Base-by-base conservation (phyloP, 768 basidiomycete species). In the Rhizopogon rudus region DNA sequence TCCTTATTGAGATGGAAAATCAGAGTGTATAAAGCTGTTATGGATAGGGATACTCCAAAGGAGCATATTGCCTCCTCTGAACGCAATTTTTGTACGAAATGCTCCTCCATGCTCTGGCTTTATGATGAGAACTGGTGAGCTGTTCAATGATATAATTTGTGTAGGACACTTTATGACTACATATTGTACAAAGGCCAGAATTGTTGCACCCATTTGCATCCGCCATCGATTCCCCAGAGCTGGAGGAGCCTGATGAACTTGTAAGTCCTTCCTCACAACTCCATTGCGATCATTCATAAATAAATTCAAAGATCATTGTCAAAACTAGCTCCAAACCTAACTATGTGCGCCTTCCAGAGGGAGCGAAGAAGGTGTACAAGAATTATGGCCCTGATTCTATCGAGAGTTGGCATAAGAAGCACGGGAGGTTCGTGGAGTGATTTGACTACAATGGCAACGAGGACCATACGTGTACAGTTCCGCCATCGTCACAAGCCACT, bases 191-290 rank as follows among this genome's bases (percentile, higher is more conserved):
- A 43, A 86, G 84, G 84, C 83, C 84, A 0, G 81, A 86, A 28
- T 61, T 81, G 0, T 71, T 87, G 35, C 86, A 87, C 53, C 86
- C 86, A 3, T 87, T 86, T 57, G 85, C 85, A 8, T 83, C 83
- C 29, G 84, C 77, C 0, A 84, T 86, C 49, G 86, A 87, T 53
- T 75, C 75, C 4, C 84, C 83, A 2, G 73, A 78, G n/a, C 74
- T 87, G 13, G 75, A 77, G 37, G 57, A 62, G 0, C 82, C 84
- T 2, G 70, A 77, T 12, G 73, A 73, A 13, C 66, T 85, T 76
- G 84, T 84, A 49, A 54, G 75, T 62, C 3, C 4, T 40, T 20
- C 25, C 17, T 52, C 10, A 14, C 39, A 33, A 28, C 40, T 40
- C 25, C 39, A 33, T 52, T 40, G 4, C n/a, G 17, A 37, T 53